Percentiles rank a stretch among this genome's conserved stretches.
phyloP scores from a whole-genome alignment of 2,329 filamentous ascomycete species.

The Epichloe aotearoae region DNA sequence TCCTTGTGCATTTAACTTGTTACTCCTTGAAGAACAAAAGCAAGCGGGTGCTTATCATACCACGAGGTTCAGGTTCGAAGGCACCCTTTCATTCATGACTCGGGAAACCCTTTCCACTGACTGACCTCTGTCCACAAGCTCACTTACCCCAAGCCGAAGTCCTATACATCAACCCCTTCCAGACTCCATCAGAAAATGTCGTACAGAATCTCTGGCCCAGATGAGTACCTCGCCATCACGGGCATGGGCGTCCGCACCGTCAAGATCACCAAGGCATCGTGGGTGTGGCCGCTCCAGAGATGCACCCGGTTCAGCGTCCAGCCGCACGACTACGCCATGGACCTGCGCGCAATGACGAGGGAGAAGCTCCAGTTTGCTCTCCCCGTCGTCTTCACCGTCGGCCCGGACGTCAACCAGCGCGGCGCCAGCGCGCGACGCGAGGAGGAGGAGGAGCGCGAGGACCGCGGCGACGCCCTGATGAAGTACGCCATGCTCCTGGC shows the following conservation, averaged over 20 bases:
- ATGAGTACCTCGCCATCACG: slow-evolving; percentile 79
- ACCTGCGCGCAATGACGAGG: slow-evolving; percentile 72
- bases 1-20: too few relatives aligned
- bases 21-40: too few relatives aligned
- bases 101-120: too few relatives aligned
- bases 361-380: slow-evolving; percentile 77
- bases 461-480: slow-evolving; percentile 50
- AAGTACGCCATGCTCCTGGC: slow-evolving; percentile 76
- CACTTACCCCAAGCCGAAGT: neutral
- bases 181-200: slow-evolving; percentile 31
- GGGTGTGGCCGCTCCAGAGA: slow-evolving; percentile 59
- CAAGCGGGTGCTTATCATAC: too few relatives aligned
- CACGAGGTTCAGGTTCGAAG: too few relatives aligned
- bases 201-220: slow-evolving; percentile 58
- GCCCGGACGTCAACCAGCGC: slow-evolving; percentile 54
- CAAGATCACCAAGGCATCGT: slow-evolving; percentile 65
- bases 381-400: slow-evolving; percentile 76
- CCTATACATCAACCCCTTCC: too few relatives aligned
- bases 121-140: too few relatives aligned
- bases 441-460: slow-evolving; percentile 21
- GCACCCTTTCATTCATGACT: too few relatives aligned
- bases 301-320: slow-evolving; percentile 50
- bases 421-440: slow-evolving; percentile 21
- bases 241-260: slow-evolving; percentile 64
- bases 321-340: slow-evolving; percentile 72